phyloP scores from a whole-genome alignment of 768 basidiomycete species.

The Lepiota venenata region DNA sequence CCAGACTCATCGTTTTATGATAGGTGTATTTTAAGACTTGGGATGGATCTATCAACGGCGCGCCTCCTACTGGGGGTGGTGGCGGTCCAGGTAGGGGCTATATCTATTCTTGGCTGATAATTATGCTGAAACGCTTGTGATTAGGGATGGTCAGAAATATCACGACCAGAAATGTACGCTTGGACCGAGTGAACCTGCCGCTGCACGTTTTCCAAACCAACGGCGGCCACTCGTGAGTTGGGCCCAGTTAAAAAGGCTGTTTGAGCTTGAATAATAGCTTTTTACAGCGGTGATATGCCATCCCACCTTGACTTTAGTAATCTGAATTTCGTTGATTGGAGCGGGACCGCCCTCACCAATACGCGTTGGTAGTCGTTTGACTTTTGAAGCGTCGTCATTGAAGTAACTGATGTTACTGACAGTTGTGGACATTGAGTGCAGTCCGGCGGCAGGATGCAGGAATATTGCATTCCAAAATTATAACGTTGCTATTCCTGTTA shows the following conservation, averaged over 20 bases:
- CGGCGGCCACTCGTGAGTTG: conserved; percentile 11
- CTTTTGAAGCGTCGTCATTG: not conserved
- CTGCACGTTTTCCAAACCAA: conserved; percentile 10
- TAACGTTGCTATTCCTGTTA: conserved; percentile 33
- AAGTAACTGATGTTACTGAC: not conserved
- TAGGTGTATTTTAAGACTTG: conserved; percentile 59
- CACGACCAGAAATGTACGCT: conserved; percentile 34
- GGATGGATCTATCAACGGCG: conserved; percentile 47
- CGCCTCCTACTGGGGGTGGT: conserved; percentile 54
- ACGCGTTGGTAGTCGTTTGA: conserved; percentile 14
- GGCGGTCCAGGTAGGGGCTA: conserved; percentile 43
- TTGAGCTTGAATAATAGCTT: conserved; percentile 32
- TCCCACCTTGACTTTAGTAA: conserved; percentile 45
- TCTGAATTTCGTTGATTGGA: conserved; percentile 45
- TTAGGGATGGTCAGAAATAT: conserved; percentile 46
- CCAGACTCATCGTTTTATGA: not conserved
- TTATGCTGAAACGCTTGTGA: conserved; percentile 3
- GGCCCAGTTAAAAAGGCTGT: too few relatives aligned
- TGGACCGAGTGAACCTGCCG: conserved; percentile 38
- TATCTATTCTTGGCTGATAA: not conserved
- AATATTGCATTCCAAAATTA: conserved; percentile 40
- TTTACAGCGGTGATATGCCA: conserved; percentile 31
- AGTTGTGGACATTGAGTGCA: conserved; percentile 54
- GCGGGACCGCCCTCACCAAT: conserved; percentile 43
- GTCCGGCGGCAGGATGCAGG: conserved; percentile 40